Evolutionary conservation across 352 stramenopile genomes (phyloP).

Genomic region (Globisporangium heterothallicum): DNA sequence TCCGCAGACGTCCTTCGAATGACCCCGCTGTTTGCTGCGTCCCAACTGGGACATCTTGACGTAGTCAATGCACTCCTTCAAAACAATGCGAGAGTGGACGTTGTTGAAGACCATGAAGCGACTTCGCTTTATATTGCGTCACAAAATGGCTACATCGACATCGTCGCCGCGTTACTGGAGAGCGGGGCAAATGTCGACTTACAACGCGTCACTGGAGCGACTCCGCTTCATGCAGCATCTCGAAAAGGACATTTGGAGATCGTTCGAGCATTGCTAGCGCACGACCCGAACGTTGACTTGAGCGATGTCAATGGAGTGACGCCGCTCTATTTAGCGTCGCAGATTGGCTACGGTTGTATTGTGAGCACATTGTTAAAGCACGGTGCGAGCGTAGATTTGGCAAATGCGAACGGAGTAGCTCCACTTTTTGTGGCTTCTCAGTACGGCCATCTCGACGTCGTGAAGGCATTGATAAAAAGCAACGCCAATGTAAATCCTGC

Average conservation of each 20-base stretch:
- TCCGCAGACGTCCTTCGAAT: background rate
- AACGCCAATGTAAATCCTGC: background rate
- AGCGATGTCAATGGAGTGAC: background rate
- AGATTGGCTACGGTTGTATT: background rate
- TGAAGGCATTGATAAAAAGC: background rate
- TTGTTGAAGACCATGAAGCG: background rate
- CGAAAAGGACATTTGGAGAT: background rate
- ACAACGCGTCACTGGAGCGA: background rate
- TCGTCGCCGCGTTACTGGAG: background rate
- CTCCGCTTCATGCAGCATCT: background rate
- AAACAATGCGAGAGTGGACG: background rate
- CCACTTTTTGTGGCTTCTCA: conserved; percentile 1
- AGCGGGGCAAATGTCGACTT: background rate
- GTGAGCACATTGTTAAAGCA: background rate
- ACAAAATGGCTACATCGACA: background rate
- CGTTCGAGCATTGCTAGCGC: background rate
- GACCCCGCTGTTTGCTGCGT: background rate
- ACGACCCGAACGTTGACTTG: background rate
- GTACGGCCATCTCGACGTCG: background rate
- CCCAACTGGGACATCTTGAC: conserved; percentile 2
- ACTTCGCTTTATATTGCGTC: conserved; percentile 4
- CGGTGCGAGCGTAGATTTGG: background rate
- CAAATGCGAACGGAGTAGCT: background rate
- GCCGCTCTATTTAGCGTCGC: background rate
- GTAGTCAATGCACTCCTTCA: background rate